These are phyloP conservation scores for Trichoderma koningii DNA, from an alignment of 2,329 filamentous ascomycete genomes.

Conservation along the genomic window DNA sequence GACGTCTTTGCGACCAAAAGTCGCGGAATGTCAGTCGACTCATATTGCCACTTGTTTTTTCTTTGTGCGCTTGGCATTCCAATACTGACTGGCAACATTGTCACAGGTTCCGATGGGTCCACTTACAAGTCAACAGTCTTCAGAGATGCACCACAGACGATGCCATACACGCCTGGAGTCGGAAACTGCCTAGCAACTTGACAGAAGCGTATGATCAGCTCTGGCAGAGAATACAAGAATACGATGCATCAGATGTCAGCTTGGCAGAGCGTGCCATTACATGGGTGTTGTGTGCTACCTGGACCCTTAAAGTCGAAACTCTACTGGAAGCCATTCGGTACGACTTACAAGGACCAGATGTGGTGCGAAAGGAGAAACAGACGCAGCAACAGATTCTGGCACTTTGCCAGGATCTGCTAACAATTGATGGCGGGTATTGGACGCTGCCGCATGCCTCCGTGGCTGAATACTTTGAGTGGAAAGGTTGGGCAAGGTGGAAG, in stretches of 20 bases:
- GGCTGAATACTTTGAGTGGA: conserved; percentile 16
- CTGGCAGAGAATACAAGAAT: background rate
- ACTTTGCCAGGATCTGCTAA: conserved; percentile 18
- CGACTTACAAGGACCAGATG: background rate
- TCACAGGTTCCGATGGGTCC: conserved; percentile 32
- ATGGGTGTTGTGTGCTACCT: background rate
- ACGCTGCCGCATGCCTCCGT: conserved; percentile 24
- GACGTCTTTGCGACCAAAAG: background rate
- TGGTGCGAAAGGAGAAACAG: background rate
- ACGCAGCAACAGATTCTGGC: conserved; percentile 17
- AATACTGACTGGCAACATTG: background rate
- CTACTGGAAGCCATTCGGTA: conserved; percentile 2
- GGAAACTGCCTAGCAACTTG: conserved; percentile 21
- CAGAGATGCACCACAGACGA: conserved; percentile 8
- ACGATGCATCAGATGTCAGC: background rate
- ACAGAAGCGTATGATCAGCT: conserved; percentile 28
- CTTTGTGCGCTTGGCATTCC: too few species aligned
- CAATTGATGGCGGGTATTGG: conserved; percentile 4
- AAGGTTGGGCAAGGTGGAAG: background rate
- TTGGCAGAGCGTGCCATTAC: conserved; percentile 15
- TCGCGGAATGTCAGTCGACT: conserved; percentile 10
- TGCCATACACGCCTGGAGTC: conserved; percentile 27
- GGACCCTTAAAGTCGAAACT: background rate
- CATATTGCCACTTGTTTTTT: background rate
- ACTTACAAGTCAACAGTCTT: conserved; percentile 29